Conservation (phyloP, 2,329 filamentous ascomycete genomes). For the Amauroascus niger region DNA sequence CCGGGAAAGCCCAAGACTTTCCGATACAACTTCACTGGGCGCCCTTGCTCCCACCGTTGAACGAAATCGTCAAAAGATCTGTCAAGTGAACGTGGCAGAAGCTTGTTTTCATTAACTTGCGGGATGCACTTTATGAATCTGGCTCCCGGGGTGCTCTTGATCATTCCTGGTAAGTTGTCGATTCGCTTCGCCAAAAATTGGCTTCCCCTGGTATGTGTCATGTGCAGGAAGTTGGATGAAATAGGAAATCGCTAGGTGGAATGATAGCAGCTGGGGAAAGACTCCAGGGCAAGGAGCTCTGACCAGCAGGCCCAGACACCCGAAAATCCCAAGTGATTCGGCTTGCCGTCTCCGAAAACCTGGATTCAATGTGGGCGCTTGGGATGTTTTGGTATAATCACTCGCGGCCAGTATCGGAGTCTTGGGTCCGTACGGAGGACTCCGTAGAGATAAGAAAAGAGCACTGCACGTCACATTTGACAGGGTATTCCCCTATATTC, state of each 20-base stretch:
- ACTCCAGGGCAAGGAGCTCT: background rate
- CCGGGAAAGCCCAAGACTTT: background rate
- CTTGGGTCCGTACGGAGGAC: background rate
- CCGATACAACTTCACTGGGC: conserved; percentile 1
- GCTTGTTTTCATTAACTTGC: background rate
- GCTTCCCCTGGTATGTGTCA: background rate
- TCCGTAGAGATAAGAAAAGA: background rate
- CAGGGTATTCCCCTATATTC: background rate
- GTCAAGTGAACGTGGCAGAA: conserved; percentile 1
- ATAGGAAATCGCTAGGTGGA: background rate
- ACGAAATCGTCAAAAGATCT: background rate
- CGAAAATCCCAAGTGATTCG: background rate
- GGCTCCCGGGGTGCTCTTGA: background rate
- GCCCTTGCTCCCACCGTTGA: background rate
- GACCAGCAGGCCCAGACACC: background rate
- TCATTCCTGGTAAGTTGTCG: background rate
- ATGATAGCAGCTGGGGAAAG: background rate
- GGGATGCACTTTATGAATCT: background rate
- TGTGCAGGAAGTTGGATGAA: background rate
- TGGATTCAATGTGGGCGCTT: background rate
- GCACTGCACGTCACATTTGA: background rate
- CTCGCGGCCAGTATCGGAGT: background rate
- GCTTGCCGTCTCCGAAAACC: background rate
- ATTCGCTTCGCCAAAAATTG: background rate
- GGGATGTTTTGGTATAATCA: background rate